Evolutionary conservation across 306 rosid genomes (phyloP).

Genomic region (Elaeagnus macrophylla): DNA sequence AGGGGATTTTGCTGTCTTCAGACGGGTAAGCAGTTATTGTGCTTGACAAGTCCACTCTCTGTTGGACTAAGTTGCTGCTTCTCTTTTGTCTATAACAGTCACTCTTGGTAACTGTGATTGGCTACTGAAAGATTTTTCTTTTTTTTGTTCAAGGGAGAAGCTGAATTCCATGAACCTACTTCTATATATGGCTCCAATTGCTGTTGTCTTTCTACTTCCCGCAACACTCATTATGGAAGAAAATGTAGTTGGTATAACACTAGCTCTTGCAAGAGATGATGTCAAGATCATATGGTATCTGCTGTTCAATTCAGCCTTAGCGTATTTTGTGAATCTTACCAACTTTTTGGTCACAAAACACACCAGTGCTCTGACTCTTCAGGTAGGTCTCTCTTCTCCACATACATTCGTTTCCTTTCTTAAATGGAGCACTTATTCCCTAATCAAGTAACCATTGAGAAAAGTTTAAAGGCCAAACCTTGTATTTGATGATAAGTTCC

Average conservation of each 20-base stretch:
- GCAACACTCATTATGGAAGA: slow-evolving; percentile 96
- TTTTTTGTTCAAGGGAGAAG: slow-evolving; percentile 66
- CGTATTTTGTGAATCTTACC: slow-evolving; percentile 94
- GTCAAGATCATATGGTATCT: slow-evolving; percentile 93
- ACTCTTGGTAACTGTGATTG: slow-evolving; percentile 1
- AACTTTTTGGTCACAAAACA: slow-evolving; percentile 97
- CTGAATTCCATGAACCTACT: slow-evolving; percentile 99
- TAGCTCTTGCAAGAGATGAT: slow-evolving; percentile 96
- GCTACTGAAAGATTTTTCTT: slow-evolving; percentile 21
- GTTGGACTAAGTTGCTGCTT: neutral
- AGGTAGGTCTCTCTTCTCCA: slow-evolving; percentile 48
- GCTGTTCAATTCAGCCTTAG: slow-evolving; percentile 81
- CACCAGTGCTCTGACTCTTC: slow-evolving; percentile 98
- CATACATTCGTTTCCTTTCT: no score
- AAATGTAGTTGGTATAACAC: slow-evolving; percentile 89
- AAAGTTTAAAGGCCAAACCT: no score
- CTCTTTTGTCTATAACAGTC: neutral
- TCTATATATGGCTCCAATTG: slow-evolving; percentile 98
- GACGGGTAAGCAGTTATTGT: slow-evolving; percentile 60
- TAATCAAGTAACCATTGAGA: no score
- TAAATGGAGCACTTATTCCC: no score
- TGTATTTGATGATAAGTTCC: no score
- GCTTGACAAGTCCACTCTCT: neutral
- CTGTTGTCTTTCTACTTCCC: slow-evolving; percentile 96
- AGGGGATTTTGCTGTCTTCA: slow-evolving; percentile 93